Evolutionary conservation across 177 flowering plant genomes (phyloP).

Genomic region (Telopea speciosissima): DNA sequence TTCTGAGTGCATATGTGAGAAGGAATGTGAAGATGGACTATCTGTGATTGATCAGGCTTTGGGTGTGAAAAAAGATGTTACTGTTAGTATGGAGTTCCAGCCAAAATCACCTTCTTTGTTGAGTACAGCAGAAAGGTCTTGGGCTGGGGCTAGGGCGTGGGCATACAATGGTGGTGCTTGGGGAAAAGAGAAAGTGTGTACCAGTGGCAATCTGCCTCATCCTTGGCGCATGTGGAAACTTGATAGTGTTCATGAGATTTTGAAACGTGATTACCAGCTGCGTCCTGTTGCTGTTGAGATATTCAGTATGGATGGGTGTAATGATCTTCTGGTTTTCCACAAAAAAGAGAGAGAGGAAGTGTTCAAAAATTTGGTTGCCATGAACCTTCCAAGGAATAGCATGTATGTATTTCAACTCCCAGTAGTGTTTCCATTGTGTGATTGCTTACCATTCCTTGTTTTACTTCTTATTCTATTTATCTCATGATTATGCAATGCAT

Average conservation of each 20-base stretch:
- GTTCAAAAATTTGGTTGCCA: slow-evolving; percentile 82
- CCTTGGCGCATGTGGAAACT: slow-evolving; percentile 99
- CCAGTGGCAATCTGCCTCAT: slow-evolving; percentile 79
- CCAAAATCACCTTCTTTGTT: slow-evolving; percentile 73
- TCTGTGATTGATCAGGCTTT: slow-evolving; percentile 98
- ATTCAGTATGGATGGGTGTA: slow-evolving; percentile 99
- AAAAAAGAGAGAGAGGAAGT: slow-evolving; percentile 98
- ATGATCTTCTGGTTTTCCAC: slow-evolving; percentile 98
- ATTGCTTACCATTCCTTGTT: background rate
- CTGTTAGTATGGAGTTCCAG: slow-evolving; percentile 60
- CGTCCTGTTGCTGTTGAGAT: slow-evolving; percentile 99
- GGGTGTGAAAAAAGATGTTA: slow-evolving; percentile 87
- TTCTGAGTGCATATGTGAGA: slow-evolving; percentile 84
- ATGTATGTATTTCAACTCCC: slow-evolving; percentile 49
- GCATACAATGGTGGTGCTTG: slow-evolving; percentile 98
- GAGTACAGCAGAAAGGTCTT: slow-evolving; percentile 45
- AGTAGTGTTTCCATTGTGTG: background rate
- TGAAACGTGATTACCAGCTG: slow-evolving; percentile 98
- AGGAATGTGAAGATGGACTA: slow-evolving; percentile 86
- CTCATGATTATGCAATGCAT: no score
- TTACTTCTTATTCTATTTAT: no score
- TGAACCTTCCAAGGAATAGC: slow-evolving; percentile 98
- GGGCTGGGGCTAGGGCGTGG: slow-evolving; percentile 95
- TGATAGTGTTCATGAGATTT: slow-evolving; percentile 85
- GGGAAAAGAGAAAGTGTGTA: slow-evolving; percentile 92